phyloP scores from a whole-genome alignment of 495 filamentous ascomycete genomes.

The Hyaloscypha variabilis region DNA sequence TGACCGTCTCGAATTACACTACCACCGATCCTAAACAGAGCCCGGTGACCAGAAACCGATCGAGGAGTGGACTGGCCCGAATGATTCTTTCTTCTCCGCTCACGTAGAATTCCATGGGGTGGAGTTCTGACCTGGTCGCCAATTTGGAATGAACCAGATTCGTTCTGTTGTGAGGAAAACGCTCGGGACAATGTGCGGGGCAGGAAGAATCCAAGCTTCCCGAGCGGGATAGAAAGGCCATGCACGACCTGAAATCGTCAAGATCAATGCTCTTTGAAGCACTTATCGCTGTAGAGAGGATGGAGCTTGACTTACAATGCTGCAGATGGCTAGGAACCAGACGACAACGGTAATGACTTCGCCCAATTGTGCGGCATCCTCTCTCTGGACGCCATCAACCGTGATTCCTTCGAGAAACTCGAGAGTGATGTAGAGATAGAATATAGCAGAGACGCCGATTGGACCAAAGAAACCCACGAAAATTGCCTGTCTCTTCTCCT shows the following conservation, averaged over 20 bases:
- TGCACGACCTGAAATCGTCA: constrained; percentile 68
- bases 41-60: constrained; percentile 25
- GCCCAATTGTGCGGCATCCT: constrained; percentile 64
- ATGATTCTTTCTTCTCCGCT: constrained; percentile 18
- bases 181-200: constrained; percentile 70
- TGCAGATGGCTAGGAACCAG: constrained; percentile 86
- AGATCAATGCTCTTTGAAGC: constrained; percentile 8
- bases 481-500: constrained; percentile 69
- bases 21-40: constrained; percentile 55
- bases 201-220: constrained; percentile 79
- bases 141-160: constrained; percentile 27
- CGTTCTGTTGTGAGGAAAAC: constrained; percentile 37
- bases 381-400: constrained; percentile 60
- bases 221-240: constrained; percentile 81
- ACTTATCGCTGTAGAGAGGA: not conserved
- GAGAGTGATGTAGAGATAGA: constrained; percentile 80
- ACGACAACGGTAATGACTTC: constrained; percentile 73
- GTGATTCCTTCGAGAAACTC: constrained; percentile 65
- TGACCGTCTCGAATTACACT: constrained; percentile 40
- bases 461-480: constrained; percentile 95
- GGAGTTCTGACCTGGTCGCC: constrained; percentile 14
- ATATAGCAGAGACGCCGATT: constrained; percentile 90
- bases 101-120: constrained; percentile 18
- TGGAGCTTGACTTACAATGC: constrained; percentile 66
- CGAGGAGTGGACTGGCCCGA: constrained; percentile 14